Percentiles rank a stretch among this genome's conserved stretches.
Conservation (phyloP, 1,139 yeast species). For the Lodderomyces elongisporus region DNA sequence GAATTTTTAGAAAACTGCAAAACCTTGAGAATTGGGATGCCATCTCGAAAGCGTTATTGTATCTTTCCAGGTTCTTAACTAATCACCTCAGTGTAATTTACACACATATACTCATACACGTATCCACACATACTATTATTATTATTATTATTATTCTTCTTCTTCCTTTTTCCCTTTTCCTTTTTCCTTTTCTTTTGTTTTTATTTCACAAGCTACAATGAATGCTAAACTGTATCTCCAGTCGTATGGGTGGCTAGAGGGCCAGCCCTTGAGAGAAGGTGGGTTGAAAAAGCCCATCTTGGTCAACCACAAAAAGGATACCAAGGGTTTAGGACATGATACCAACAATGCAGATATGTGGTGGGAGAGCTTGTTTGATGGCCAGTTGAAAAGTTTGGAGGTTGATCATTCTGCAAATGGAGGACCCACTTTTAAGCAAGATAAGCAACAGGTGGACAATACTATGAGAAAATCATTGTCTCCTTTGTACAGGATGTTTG, state of each 20-base stretch:
- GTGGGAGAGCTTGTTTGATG: constrained; percentile 97
- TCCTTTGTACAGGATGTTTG: constrained; percentile 71
- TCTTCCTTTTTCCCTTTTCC: no score
- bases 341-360: constrained; percentile 74
- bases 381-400: constrained; percentile 76
- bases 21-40: no score
- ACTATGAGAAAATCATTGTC: constrained; percentile 41
- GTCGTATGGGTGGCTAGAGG: constrained; percentile 88
- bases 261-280: constrained; percentile 75
- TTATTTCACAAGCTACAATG: no score
- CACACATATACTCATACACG: no score
- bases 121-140: no score
- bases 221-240: constrained; percentile 68
- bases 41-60: no score
- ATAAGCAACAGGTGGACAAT: constrained; percentile 34
- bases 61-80: no score
- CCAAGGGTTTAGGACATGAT: constrained; percentile 81
- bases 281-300: constrained; percentile 82
- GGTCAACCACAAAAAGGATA: constrained; percentile 86
- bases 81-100: no score
- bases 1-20: no score
- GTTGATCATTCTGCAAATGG: constrained; percentile 37
- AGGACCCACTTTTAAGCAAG: constrained; percentile 35
- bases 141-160: no score
- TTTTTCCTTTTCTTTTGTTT: no score